Percentiles rank a stretch among this genome's conserved stretches.
These are phyloP conservation scores for Chlorella sp. DNA, from an alignment of 139 green algal genomes.

Conservation along the genomic window DNA sequence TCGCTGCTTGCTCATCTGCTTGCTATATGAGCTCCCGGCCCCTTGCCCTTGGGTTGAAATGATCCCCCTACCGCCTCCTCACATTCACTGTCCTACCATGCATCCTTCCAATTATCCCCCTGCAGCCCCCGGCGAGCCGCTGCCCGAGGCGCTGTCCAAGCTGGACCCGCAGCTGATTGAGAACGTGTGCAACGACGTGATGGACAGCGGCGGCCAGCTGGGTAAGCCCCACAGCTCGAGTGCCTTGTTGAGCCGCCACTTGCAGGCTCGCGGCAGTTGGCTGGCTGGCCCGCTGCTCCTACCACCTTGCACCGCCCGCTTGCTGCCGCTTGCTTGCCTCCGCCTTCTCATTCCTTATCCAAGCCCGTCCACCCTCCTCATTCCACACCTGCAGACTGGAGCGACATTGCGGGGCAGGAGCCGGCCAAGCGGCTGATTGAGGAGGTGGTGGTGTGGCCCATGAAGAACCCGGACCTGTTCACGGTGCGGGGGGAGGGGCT, in stretches of 20 bases:
- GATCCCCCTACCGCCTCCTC: no score
- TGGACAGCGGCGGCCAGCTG: slow-evolving; percentile 54
- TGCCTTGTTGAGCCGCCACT: no score
- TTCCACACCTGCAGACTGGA: slow-evolving; percentile 26
- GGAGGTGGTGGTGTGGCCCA: slow-evolving; percentile 98
- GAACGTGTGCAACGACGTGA: slow-evolving; percentile 75
- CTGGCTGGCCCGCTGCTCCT: neutral
- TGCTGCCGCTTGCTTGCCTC: neutral
- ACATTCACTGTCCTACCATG: neutral
- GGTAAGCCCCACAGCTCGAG: neutral
- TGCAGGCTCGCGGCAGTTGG: neutral
- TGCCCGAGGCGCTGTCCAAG: slow-evolving; percentile 67
- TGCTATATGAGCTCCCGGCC: neutral
- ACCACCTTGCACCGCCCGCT: neutral
- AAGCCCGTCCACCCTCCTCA: no score
- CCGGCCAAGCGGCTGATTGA: slow-evolving; percentile 86
- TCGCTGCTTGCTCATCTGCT: neutral
- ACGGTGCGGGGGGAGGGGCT: slow-evolving; percentile 18
- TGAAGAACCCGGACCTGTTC: slow-evolving; percentile 95
- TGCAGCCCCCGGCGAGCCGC: slow-evolving; percentile 51
- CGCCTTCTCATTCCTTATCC: neutral
- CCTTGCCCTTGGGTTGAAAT: no score
- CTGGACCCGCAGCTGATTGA: slow-evolving; percentile 76
- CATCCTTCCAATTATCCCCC: neutral
- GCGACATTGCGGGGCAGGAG: slow-evolving; percentile 50